These are phyloP conservation scores for Plectosphaerella cucumerina DNA, from an alignment of 2,329 filamentous ascomycete species.

Conservation along the genomic window DNA sequence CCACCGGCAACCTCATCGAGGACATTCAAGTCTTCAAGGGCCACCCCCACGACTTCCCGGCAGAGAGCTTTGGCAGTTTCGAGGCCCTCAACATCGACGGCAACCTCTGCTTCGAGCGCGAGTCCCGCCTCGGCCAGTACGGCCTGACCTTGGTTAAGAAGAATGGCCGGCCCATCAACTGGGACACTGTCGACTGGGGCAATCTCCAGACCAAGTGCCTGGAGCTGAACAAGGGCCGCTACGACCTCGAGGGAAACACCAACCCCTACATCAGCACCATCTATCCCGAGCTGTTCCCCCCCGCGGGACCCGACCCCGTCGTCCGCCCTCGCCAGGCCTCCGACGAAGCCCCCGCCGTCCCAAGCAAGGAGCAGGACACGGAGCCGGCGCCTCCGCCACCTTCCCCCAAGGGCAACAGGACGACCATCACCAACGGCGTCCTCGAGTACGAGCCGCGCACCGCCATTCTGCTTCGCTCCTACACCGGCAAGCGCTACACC, in stretches of 20 bases:
- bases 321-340: not conserved
- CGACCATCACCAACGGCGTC: constrained; percentile 1
- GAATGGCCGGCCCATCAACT: constrained; percentile 43
- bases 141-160: constrained; percentile 47
- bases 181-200: constrained; percentile 67
- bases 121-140: constrained; percentile 66
- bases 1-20: constrained; percentile 52
- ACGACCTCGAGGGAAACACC: constrained; percentile 34
- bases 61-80: constrained; percentile 60
- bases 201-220: constrained; percentile 64
- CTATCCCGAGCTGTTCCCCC: constrained; percentile 25
- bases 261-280: constrained; percentile 38
- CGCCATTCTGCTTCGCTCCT: constrained; percentile 72
- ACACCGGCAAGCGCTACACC: constrained; percentile 70
- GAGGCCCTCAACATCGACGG: constrained; percentile 55
- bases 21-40: constrained; percentile 64
- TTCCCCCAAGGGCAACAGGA: constrained; percentile 11
- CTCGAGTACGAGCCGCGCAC: constrained; percentile 50
- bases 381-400: not conserved
- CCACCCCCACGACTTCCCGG: constrained; percentile 53
- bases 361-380: not conserved
- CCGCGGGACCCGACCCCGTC: not conserved
- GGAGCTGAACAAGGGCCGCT: constrained; percentile 63
- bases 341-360: not conserved
- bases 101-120: constrained; percentile 63